Evolutionary conservation across 257 asterid genomes (phyloP).

Genomic region (Solanum clarkiae): DNA sequence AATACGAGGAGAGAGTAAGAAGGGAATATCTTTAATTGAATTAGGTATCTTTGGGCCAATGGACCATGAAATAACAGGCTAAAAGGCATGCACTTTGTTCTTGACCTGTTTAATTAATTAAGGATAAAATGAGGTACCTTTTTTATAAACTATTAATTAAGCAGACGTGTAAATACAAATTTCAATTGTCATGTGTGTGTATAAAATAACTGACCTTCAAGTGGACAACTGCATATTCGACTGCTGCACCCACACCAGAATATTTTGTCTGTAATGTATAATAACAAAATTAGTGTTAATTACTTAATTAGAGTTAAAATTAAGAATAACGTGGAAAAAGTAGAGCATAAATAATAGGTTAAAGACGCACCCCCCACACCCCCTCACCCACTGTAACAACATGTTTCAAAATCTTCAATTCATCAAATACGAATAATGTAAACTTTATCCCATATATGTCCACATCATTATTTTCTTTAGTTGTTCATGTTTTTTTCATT

Average conservation of each 20-base stretch:
- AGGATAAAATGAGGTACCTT: background rate
- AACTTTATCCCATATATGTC: background rate
- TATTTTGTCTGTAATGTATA: slow-evolving; percentile 39
- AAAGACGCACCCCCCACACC: background rate
- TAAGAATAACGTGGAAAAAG: background rate
- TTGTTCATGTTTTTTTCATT: background rate
- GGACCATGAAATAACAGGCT: background rate
- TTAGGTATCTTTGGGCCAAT: background rate
- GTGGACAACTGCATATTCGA: slow-evolving; percentile 79
- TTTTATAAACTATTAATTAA: background rate
- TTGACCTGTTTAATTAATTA: background rate
- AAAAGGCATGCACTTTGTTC: background rate
- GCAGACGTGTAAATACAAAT: slow-evolving; percentile 1
- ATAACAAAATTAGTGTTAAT: background rate
- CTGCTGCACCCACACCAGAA: slow-evolving; percentile 82
- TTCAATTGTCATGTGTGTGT: background rate
- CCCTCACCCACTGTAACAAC: background rate
- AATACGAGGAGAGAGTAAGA: background rate
- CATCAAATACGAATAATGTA: background rate
- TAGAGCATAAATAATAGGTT: background rate
- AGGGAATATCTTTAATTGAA: background rate
- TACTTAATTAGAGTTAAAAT: background rate
- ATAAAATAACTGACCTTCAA: slow-evolving; percentile 37
- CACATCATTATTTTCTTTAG: background rate
- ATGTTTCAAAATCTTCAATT: background rate